phyloP scores from a whole-genome alignment of 331 rosid species.

The Acacia pycnantha region DNA sequence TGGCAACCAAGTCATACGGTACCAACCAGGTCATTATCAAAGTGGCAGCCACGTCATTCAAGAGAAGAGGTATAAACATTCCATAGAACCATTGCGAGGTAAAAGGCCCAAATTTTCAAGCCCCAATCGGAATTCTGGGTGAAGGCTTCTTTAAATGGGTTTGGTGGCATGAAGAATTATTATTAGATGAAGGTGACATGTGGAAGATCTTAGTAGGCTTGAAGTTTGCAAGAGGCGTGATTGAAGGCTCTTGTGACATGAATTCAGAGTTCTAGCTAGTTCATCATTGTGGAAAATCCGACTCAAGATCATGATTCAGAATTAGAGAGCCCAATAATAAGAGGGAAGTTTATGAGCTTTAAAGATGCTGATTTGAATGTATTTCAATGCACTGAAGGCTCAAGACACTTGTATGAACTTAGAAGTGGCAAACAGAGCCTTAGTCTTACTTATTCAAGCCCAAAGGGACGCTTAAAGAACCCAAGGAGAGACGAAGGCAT shows the following conservation, averaged over 20 bases:
- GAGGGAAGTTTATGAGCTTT: not conserved
- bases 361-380: not conserved
- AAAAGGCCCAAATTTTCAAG: not conserved
- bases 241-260: no score
- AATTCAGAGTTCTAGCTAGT: not conserved
- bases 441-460: not conserved
- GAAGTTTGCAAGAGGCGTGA: no score
- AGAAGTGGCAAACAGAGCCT: not conserved
- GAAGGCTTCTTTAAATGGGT: not conserved
- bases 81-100: not conserved
- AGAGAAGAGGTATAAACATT: not conserved
- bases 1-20: no score
- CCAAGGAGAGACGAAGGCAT: not conserved
- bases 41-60: not conserved
- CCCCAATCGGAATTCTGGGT: not conserved
- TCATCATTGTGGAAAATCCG: not conserved
- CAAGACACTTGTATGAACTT: not conserved
- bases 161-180: not conserved
- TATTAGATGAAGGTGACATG: not conserved
- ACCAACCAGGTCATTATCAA: no score
- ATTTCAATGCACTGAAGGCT: not conserved
- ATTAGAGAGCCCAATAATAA: not conserved
- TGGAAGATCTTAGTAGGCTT: not conserved
- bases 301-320: not conserved
- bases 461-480: not conserved